A percentile compares a stretch with the other conserved stretches of the same genome.
Conservation (phyloP, 441 rosid species). For the Erysimum cheiri region DNA sequence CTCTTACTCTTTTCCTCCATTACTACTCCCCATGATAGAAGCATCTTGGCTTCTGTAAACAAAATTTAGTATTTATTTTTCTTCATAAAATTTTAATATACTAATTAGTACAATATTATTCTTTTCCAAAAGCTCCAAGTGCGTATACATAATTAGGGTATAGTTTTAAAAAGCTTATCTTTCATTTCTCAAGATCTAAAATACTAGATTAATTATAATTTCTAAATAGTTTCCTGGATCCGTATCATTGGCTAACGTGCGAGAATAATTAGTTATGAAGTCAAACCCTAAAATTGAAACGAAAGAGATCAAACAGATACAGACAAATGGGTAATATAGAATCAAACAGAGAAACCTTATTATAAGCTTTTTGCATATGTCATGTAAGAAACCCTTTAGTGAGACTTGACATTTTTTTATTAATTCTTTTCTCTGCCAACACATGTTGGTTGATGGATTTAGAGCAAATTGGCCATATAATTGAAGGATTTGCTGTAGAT, state of each 20-base stretch:
- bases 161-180: not conserved
- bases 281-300: conserved; percentile 36
- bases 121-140: conserved; percentile 19
- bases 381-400: conserved; percentile 6
- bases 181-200: conserved; percentile 11
- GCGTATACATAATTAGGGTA: conserved; percentile 13
- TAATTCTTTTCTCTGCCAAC: conserved; percentile 1
- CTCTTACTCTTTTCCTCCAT: not conserved
- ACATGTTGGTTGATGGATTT: conserved; percentile 32
- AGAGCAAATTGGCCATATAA: not conserved
- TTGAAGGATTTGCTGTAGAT: conserved; percentile 30
- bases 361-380: conserved; percentile 15
- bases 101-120: not conserved
- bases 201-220: not conserved
- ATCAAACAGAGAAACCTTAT: conserved; percentile 15
- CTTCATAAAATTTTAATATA: not conserved
- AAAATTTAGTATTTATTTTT: not conserved
- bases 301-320: conserved; percentile 26
- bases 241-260: conserved; percentile 24
- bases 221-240: conserved; percentile 15
- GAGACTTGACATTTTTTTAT: not conserved
- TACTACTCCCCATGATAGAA: conserved; percentile 28
- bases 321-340: conserved; percentile 6
- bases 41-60: conserved; percentile 25
- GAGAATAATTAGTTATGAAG: conserved; percentile 19